These are phyloP conservation scores for Xylaria grammica DNA, from an alignment of 495 filamentous ascomycete species.

Conservation along the genomic window DNA sequence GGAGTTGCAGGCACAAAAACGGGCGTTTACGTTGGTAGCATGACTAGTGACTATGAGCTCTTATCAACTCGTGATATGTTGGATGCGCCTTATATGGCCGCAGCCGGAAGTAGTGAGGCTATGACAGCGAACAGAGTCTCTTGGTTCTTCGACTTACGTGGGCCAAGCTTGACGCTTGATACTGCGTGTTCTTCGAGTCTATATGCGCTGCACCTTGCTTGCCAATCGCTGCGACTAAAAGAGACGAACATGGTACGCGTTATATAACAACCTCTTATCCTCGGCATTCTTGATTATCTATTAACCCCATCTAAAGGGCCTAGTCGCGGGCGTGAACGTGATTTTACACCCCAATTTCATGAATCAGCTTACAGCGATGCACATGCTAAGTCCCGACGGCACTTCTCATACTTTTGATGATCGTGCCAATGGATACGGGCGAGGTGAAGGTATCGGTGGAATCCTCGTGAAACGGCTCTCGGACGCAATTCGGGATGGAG, in stretches of 20 bases:
- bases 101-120: conserved; percentile 45
- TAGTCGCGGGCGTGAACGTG: neutral
- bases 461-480: conserved; percentile 58
- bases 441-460: conserved; percentile 61
- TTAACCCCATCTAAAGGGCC: neutral
- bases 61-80: conserved; percentile 42
- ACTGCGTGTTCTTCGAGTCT: conserved; percentile 82
- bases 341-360: conserved; percentile 4
- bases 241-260: conserved; percentile 37
- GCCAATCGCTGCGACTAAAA: conserved; percentile 70
- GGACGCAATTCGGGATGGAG: conserved; percentile 51
- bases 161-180: conserved; percentile 71
- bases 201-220: conserved; percentile 66
- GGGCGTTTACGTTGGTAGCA: conserved; percentile 48
- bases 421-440: conserved; percentile 53
- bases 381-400: conserved; percentile 34
- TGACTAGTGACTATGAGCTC: conserved; percentile 40
- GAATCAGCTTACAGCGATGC: conserved; percentile 22
- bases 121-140: conserved; percentile 62
- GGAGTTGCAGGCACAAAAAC: conserved; percentile 45
- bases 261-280: neutral
- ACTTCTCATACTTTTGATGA: conserved; percentile 41
- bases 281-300: neutral
- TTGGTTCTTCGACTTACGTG: conserved; percentile 56
- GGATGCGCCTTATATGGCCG: conserved; percentile 37